Conservation (phyloP, 2,329 filamentous ascomycete genomes). For the Paecilomyces niveus region DNA sequence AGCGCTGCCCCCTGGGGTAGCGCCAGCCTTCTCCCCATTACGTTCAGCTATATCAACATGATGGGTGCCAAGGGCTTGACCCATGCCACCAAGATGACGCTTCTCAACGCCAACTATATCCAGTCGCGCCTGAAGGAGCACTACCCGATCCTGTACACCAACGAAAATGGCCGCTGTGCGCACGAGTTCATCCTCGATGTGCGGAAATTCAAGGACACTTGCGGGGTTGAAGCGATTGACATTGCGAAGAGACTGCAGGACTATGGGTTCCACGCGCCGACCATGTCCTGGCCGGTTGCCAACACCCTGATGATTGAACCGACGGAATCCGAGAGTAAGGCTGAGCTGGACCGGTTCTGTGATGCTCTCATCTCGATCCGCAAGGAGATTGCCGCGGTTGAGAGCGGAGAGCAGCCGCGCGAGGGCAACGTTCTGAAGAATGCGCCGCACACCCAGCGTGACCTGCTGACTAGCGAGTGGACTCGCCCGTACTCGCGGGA, state of each 20-base stretch:
- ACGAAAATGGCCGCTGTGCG: constrained; percentile 77
- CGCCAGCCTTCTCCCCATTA: constrained; percentile 87
- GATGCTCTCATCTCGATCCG: constrained; percentile 84
- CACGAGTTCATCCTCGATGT: constrained; percentile 96
- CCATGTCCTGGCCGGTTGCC: constrained; percentile 92
- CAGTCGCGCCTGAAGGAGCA: constrained; percentile 77
- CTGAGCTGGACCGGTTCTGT: constrained; percentile 88
- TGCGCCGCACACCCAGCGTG: constrained; percentile 76
- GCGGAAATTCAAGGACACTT: constrained; percentile 73
- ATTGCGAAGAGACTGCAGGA: constrained; percentile 95
- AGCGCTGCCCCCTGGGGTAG: constrained; percentile 81
- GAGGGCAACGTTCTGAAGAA: constrained; percentile 82
- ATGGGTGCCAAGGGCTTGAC: constrained; percentile 80
- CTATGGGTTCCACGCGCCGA: constrained; percentile 94
- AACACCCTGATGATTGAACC: constrained; percentile 98
- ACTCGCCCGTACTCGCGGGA: constrained; percentile 72
- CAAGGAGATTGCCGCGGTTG: constrained; percentile 73
- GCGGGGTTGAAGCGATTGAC: constrained; percentile 84
- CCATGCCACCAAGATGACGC: constrained; percentile 80
- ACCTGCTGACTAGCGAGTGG: constrained; percentile 72
- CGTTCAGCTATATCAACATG: constrained; percentile 90
- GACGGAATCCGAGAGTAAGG: constrained; percentile 86
- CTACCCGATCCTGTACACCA: constrained; percentile 91
- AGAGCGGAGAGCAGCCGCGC: constrained; percentile 67
- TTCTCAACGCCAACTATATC: constrained; percentile 98